Percentiles rank a stretch among this genome's conserved stretches.
phyloP scores from a whole-genome alignment of 2,329 filamentous ascomycete genomes.

The Calonectria ilicicola region DNA sequence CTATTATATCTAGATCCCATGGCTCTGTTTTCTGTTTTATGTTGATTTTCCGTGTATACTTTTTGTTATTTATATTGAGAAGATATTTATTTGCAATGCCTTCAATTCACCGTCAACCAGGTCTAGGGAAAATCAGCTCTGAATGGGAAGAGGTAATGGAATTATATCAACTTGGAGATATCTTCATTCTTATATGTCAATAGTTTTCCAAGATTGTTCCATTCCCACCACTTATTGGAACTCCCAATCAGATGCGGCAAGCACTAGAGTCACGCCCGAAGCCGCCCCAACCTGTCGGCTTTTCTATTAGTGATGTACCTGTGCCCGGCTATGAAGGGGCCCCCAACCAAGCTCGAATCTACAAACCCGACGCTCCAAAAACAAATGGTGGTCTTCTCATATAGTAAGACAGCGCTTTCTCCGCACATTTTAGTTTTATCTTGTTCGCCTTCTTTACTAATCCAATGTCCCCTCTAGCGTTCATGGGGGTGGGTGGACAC shows the following conservation, averaged over 20 bases:
- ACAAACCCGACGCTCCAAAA: neutral
- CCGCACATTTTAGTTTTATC: neutral
- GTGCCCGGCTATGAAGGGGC: neutral
- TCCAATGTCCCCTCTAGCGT: neutral
- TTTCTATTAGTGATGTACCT: neutral
- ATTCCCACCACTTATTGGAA: neutral
- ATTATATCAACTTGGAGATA: too few relatives aligned
- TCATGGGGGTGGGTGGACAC: neutral
- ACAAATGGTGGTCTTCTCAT: too few relatives aligned
- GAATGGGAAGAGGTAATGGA: too few relatives aligned
- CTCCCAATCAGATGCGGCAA: neutral
- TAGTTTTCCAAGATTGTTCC: neutral
- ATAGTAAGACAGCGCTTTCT: neutral
- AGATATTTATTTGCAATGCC: too few relatives aligned
- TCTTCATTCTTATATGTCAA: too few relatives aligned
- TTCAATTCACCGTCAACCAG: too few relatives aligned
- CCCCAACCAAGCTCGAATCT: neutral
- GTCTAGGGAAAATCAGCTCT: too few relatives aligned
- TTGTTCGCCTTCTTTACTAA: neutral
- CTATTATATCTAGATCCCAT: too few relatives aligned
- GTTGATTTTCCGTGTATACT: too few relatives aligned
- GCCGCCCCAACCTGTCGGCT: neutral
- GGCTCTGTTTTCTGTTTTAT: too few relatives aligned
- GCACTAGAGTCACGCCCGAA: neutral
- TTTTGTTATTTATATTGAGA: too few relatives aligned